phyloP scores from a whole-genome alignment of 257 asterid species.

The Nicotiana undulata region DNA sequence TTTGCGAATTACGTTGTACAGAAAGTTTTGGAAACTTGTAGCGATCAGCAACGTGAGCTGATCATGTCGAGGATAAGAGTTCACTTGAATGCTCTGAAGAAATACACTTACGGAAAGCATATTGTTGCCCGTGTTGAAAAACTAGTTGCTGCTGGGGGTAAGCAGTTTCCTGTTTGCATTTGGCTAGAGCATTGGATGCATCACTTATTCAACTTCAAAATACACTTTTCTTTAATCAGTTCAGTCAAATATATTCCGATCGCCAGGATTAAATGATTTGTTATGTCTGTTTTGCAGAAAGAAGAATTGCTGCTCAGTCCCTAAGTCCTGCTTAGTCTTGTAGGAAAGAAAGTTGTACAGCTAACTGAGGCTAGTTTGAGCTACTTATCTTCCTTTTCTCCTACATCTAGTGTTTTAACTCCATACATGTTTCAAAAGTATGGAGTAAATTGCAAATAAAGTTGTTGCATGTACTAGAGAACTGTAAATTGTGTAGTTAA shows the following conservation, averaged over 20 bases:
- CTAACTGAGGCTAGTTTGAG: conserved; percentile 82
- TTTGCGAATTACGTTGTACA: conserved; percentile 47
- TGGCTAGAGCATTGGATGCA: neutral
- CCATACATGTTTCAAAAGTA: conserved; percentile 9
- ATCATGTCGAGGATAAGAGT: conserved; percentile 38
- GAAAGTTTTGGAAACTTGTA: conserved; percentile 41
- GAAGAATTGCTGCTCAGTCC: conserved; percentile 47
- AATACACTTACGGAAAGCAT: conserved; percentile 40
- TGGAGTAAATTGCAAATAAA: conserved; percentile 29
- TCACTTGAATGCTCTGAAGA: conserved; percentile 38
- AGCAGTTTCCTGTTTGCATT: neutral
- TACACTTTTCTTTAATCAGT: too few relatives aligned
- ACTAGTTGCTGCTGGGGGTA: conserved; percentile 48
- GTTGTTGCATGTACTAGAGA: conserved; percentile 36
- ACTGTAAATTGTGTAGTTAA: conserved; percentile 39
- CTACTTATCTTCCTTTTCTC: conserved; percentile 17
- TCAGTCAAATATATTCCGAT: too few relatives aligned
- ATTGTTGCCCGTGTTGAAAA: conserved; percentile 44
- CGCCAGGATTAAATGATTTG: neutral
- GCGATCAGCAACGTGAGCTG: conserved; percentile 40
- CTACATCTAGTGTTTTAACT: neutral
- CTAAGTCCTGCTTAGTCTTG: conserved; percentile 21
- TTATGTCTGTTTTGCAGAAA: conserved; percentile 27
- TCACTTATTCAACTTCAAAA: too few relatives aligned
- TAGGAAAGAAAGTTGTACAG: conserved; percentile 63